Base-by-base conservation (phyloP, 108 stramenopile species). In the Skeletonema marinoi region DNA sequence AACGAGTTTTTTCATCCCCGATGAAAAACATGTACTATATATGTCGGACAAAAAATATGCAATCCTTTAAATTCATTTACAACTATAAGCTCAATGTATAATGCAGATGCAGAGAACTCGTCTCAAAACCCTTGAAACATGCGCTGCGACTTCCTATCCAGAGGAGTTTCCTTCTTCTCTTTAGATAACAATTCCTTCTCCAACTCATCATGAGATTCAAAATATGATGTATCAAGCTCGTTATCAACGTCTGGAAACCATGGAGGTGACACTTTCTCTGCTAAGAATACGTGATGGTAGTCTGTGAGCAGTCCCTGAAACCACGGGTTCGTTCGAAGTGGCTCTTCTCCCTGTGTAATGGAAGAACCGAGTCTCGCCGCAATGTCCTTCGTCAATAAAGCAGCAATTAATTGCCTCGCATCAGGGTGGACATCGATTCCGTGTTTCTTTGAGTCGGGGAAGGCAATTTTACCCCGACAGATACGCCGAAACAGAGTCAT, bases 401-500 rank as follows among this genome's bases (percentile, higher is more conserved):
- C 78, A 41, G 61, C 64, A 17, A 80, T 80, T 21, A 80, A 50
- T 29, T 54, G 38, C 39, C 68, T 80, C 0, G 78, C 78, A 16
- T 64, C 60, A 35, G 33, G 33, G 30, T 66, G 66, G 13, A 80
- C 72, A 16, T 66, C 67, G 21, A 80, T 80, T 16, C 78, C 72
- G 71, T 77, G 76, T 30, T 77, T 81, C 80, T 81, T 77, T 3
- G 70, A 14, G 48, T 77, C 66, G 9, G 82, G 82, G 58, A 78
- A 83, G 6, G 82, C 77, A 68, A 83, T 72, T 50, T 73, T 85
- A 38, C 86, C 85, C 11, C 81, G 68, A 42, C 87, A 81, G 33
- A 92, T 92, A 16, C 88, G 72, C 51, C 80, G 83, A 58, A 82
- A 92, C 35, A 90, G 77, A 17, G 80, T 79, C 77, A 86, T 80